phyloP scores from a whole-genome alignment of 1,284 basidiomycete species.

The Ceratobasidium papillatum region DNA sequence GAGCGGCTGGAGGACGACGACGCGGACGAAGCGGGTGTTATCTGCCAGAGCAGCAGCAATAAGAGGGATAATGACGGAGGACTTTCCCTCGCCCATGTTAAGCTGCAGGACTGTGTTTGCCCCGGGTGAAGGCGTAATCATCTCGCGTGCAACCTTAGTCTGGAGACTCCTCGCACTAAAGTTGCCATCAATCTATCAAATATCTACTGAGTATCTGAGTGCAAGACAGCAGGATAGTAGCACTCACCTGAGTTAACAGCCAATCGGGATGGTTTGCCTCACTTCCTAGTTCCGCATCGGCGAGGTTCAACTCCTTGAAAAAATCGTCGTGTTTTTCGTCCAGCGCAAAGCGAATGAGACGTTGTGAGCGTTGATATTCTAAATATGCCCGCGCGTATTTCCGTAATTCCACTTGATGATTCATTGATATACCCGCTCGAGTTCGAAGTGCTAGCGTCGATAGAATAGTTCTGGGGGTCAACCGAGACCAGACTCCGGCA shows the following conservation, averaged over 20 bases:
- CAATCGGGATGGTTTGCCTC: not conserved
- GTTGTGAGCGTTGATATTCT: slow-evolving; percentile 6
- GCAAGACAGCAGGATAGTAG: too few relatives aligned
- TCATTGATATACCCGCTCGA: not conserved
- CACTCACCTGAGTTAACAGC: slow-evolving; percentile 32
- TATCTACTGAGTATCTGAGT: not conserved
- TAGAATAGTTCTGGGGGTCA: slow-evolving; percentile 14
- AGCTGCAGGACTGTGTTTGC: slow-evolving; percentile 57
- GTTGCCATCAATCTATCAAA: slow-evolving; percentile 57
- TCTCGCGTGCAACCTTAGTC: slow-evolving; percentile 55
- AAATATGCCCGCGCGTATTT: slow-evolving; percentile 19
- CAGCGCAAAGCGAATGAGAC: not conserved
- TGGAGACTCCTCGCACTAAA: too few relatives aligned
- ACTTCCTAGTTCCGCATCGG: not conserved
- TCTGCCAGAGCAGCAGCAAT: slow-evolving; percentile 57
- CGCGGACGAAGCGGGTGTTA: slow-evolving; percentile 55
- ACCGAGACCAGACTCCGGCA: slow-evolving; percentile 35
- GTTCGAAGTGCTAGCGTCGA: not conserved
- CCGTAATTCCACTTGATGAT: not conserved
- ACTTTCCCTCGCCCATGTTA: too few relatives aligned
- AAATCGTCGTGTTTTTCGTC: slow-evolving; percentile 2
- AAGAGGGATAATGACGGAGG: slow-evolving; percentile 62
- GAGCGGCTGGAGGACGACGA: too few relatives aligned
- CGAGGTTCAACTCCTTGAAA: slow-evolving; percentile 7
- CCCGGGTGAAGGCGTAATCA: slow-evolving; percentile 56